Conservation (phyloP, 441 rosid species). For the Populus hybrid region DNA sequence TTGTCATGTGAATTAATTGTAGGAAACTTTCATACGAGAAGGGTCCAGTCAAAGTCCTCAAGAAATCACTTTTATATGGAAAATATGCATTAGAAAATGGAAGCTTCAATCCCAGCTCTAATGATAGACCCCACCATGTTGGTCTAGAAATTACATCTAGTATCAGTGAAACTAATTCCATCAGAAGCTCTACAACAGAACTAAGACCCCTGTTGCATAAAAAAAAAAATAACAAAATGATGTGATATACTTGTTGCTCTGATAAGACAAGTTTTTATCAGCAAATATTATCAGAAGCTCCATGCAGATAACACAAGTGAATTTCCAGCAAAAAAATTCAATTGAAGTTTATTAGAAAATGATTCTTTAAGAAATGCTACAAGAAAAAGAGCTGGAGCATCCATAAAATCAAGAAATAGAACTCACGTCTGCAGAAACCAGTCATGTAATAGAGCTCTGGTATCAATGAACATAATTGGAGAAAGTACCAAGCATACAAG, state of each 20-base stretch:
- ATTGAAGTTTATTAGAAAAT: too few relatives aligned
- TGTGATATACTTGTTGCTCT: neutral
- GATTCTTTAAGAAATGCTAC: neutral
- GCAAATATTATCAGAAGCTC: slow-evolving; percentile 2
- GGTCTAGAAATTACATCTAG: slow-evolving; percentile 65
- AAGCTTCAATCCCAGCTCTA: slow-evolving; percentile 55
- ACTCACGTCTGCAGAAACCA: slow-evolving; percentile 80
- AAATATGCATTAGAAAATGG: slow-evolving; percentile 70
- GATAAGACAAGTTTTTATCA: neutral
- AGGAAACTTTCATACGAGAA: slow-evolving; percentile 39
- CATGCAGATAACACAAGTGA: neutral
- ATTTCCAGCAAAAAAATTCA: neutral
- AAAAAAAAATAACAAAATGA: slow-evolving; percentile 14
- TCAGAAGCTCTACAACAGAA: slow-evolving; percentile 50
- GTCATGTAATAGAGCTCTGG: slow-evolving; percentile 59
- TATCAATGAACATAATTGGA: slow-evolving; percentile 46
- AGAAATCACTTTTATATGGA: slow-evolving; percentile 36
- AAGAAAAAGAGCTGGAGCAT: neutral
- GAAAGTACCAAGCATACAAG: slow-evolving; percentile 51
- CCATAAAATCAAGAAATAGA: neutral
- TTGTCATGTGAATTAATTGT: slow-evolving; percentile 36
- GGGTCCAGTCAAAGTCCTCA: slow-evolving; percentile 53
- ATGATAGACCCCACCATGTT: slow-evolving; percentile 59
- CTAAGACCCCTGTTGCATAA: slow-evolving; percentile 62
- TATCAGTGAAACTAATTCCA: slow-evolving; percentile 44